Conservation (phyloP, 2,329 filamentous ascomycete genomes). For the Pseudohalonectria lignicola region DNA sequence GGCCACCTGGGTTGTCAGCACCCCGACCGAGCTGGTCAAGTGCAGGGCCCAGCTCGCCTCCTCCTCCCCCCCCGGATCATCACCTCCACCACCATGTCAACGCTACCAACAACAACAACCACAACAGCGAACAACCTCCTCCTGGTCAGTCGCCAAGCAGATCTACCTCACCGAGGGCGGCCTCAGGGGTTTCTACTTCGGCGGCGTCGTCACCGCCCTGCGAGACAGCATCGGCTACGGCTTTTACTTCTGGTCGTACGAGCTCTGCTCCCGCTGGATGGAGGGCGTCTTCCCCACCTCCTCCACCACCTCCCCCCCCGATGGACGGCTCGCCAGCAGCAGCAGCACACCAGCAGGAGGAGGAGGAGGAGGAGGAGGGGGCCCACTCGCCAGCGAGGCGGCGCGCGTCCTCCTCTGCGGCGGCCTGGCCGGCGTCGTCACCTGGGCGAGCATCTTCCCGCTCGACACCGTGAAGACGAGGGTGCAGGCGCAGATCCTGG, state of each 20-base stretch:
- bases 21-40: conserved; percentile 85
- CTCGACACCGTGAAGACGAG: conserved; percentile 88
- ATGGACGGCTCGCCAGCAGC: not conserved
- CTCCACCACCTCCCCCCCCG: not conserved
- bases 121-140: conserved; percentile 34
- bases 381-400: conserved; percentile 26
- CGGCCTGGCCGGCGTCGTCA: conserved; percentile 75
- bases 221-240: conserved; percentile 90
- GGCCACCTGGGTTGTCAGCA: conserved; percentile 74
- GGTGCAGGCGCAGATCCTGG: conserved; percentile 61
- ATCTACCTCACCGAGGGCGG: conserved; percentile 47
- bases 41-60: conserved; percentile 63
- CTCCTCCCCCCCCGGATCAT: not conserved
- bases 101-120: not conserved
- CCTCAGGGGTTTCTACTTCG: conserved; percentile 65
- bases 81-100: conserved; percentile 16
- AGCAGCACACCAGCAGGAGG: no score
- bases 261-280: conserved; percentile 55
- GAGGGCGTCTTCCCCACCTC: conserved; percentile 10
- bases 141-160: conserved; percentile 51
- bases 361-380: no score
- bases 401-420: conserved; percentile 68
- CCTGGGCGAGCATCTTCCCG: conserved; percentile 86
- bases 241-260: conserved; percentile 94
- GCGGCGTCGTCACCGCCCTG: conserved; percentile 69